Evolutionary conservation across 2,329 filamentous ascomycete genomes (phyloP), one percentile per base, ranked within the genome.

Genomic region (Cladosporium sp.): DNA sequence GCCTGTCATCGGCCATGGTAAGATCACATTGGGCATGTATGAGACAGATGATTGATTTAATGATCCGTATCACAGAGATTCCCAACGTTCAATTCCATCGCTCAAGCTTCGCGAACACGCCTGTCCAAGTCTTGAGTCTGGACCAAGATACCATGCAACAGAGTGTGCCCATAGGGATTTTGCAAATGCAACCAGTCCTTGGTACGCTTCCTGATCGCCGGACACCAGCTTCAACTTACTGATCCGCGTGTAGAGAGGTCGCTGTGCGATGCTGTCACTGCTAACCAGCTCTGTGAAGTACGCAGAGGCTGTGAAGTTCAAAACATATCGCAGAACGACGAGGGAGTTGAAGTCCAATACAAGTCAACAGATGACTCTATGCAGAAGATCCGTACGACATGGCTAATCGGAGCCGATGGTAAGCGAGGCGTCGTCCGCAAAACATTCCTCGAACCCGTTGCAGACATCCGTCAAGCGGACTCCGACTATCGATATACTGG

Each of bases 391-490:
- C 66, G 70, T 21, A 68, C 70, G 5, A 69, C 62, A 2, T 79
- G 75, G 66, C 71, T 83, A 1, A 72, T 82, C 10, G 82, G 78
- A 0, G 81, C 81, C 0, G 82, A 84, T 71, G 82, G 82, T 0
- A 84, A 84, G 69, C 79, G 74, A 6, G 82, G 82, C 0, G 75
- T 80, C 39, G 78, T 79, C 10, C 72, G 81, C 16, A 84, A 84
- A 66, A 69, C 75, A 14, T 84, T 81, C 65, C 74, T 84, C 4
- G 81, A 84, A 65, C 74, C 75, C 0, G 74, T 75, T 11, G 80
- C 79, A 0, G 75, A 82, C 46, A 70, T 74, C 30, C 73, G 79
- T 67, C 78, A 80, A 51, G 67, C 71, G 18, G 63, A 61, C 23
- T 49, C 64, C 23, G 46, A 66, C 58, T 76, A 73, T 60, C 68